These are phyloP conservation scores for Durio zibethinus DNA, from an alignment of 345 rosid species.

Conservation along the genomic window DNA sequence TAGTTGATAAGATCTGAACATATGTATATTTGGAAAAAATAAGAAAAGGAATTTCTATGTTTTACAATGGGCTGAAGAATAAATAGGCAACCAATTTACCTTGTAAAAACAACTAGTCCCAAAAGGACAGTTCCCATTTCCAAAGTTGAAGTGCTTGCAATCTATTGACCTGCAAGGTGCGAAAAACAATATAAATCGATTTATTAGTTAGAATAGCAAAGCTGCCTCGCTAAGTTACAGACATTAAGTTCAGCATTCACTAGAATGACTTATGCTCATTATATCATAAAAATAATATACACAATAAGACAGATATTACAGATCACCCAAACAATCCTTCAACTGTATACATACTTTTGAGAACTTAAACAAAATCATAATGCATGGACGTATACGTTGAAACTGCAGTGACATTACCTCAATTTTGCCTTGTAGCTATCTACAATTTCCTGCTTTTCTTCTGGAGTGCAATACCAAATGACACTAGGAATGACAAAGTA, in stretches of 20 bases:
- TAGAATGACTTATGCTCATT: not conserved
- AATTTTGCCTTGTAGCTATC: conserved; percentile 85
- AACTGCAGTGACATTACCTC: conserved; percentile 40
- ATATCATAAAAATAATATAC: not conserved
- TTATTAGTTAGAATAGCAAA: not conserved
- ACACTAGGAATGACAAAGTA: conserved; percentile 95
- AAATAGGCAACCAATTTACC: conserved; percentile 35
- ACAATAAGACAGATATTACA: not conserved
- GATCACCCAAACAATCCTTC: not conserved
- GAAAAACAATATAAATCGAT: not conserved
- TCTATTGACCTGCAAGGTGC: conserved; percentile 59
- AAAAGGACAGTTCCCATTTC: conserved; percentile 90
- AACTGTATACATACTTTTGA: not conserved
- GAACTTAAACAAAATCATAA: not conserved
- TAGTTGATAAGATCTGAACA: not conserved
- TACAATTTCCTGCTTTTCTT: conserved; percentile 73
- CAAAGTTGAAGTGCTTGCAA: conserved; percentile 89
- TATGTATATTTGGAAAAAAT: not conserved
- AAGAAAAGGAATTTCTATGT: not conserved
- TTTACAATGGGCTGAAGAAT: not conserved
- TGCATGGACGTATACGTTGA: not conserved
- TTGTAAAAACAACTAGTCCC: conserved; percentile 97
- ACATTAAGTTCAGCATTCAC: no score
- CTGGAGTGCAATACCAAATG: conserved; percentile 80
- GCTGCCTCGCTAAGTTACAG: not conserved